Conservation (phyloP, 164 flowering plant genomes). For the Vitis rupestris region DNA sequence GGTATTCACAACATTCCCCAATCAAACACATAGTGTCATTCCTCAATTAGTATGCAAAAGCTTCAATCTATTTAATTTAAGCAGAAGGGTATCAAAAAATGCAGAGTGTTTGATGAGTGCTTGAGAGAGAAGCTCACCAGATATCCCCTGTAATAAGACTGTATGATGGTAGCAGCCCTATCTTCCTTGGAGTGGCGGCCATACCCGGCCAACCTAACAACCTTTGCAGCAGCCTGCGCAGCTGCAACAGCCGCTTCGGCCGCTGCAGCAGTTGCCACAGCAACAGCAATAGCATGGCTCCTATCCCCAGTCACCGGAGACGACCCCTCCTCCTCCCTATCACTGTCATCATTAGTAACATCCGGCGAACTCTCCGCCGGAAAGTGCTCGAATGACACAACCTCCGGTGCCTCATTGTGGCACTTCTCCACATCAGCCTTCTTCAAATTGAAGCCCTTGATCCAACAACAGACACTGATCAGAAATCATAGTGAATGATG, state of each 20-base stretch:
- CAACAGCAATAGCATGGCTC: constrained; percentile 80
- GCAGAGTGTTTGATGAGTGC: neutral
- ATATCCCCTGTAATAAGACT: constrained; percentile 83
- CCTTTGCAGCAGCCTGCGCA: constrained; percentile 91
- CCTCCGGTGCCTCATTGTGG: constrained; percentile 71
- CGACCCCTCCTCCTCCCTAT: constrained; percentile 9
- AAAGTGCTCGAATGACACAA: constrained; percentile 79
- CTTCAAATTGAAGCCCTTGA: constrained; percentile 23
- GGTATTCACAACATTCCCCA: too few species aligned
- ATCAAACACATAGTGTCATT: neutral
- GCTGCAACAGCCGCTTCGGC: constrained; percentile 94
- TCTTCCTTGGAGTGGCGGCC: constrained; percentile 80
- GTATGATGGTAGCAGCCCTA: constrained; percentile 78
- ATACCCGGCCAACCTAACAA: constrained; percentile 73
- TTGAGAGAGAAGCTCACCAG: constrained; percentile 43
- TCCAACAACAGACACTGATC: too few species aligned
- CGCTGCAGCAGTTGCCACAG: constrained; percentile 86
- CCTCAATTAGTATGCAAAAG: too few species aligned
- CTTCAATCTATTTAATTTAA: too few species aligned
- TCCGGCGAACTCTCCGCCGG: constrained; percentile 80
- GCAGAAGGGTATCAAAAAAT: too few species aligned
- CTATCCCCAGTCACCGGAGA: constrained; percentile 50
- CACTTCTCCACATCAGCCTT: constrained; percentile 53
- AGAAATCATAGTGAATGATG: too few species aligned
- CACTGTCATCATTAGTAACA: constrained; percentile 49